A percentile compares a stretch with the other conserved stretches of the same genome.
These are phyloP conservation scores for Diaporthe eres DNA, from an alignment of 2,329 filamentous ascomycete genomes.

Conservation along the genomic window DNA sequence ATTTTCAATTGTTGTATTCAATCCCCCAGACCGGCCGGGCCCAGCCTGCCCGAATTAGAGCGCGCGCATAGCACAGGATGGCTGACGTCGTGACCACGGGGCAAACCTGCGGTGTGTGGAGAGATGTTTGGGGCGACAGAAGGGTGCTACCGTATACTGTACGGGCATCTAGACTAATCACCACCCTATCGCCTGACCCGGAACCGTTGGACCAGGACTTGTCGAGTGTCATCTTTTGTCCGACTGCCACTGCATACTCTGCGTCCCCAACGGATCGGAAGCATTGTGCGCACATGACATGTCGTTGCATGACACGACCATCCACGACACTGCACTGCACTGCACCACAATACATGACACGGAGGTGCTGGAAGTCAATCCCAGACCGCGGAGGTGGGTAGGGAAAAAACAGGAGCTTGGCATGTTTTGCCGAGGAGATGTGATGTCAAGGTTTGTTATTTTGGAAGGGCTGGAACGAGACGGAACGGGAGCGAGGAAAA, in stretches of 20 bases:
- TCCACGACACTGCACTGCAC: conserved; percentile 25
- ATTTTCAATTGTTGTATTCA: not conserved
- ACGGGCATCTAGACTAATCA: not conserved
- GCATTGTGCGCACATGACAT: conserved; percentile 7
- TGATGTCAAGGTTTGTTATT: conserved; percentile 22
- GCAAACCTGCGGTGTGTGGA: conserved; percentile 22
- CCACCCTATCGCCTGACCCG: conserved; percentile 4
- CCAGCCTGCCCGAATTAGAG: conserved; percentile 7
- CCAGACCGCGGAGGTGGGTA: not conserved
- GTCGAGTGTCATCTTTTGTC: conserved; percentile 2
- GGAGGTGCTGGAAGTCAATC: conserved; percentile 26
- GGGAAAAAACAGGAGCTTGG: not conserved
- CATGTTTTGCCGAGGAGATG: conserved; percentile 22
- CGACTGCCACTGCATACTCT: not conserved
- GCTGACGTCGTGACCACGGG: conserved; percentile 20
- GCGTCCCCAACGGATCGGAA: not conserved
- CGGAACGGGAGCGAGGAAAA: not conserved
- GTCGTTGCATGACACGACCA: conserved; percentile 5
- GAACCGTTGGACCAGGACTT: not conserved
- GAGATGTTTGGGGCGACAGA: not conserved
- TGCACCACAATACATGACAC: not conserved
- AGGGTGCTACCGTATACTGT: conserved; percentile 10
- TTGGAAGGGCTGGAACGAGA: not conserved
- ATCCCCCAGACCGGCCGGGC: conserved; percentile 14
- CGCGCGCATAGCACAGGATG: conserved; percentile 4